These are phyloP conservation scores for Penicillium nordicum DNA, from an alignment of 2,329 filamentous ascomycete species.

Conservation along the genomic window DNA sequence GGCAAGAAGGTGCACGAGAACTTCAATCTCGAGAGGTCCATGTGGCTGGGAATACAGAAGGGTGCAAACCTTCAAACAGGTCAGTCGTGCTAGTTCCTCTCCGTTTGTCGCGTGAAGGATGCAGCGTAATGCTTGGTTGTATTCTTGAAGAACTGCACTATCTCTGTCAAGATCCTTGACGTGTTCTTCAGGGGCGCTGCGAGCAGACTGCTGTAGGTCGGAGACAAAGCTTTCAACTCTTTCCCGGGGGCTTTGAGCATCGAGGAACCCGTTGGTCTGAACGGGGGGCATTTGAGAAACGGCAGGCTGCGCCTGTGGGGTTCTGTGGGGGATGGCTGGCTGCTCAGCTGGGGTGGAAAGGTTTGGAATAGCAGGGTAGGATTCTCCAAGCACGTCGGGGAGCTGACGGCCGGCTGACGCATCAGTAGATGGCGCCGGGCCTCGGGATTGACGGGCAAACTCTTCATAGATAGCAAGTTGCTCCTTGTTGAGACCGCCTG, in stretches of 20 bases:
- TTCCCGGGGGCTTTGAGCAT: conserved; percentile 52
- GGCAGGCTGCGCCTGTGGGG: conserved; percentile 49
- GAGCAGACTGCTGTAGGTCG: conserved; percentile 55
- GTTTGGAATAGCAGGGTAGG: conserved; percentile 58
- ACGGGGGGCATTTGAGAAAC: conserved; percentile 32
- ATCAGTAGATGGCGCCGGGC: conserved; percentile 54
- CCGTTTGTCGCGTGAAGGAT: conserved; percentile 55
- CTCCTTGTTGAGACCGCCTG: conserved; percentile 79
- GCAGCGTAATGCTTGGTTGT: conserved; percentile 54
- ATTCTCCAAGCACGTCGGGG: conserved; percentile 61
- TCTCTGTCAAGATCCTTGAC: conserved; percentile 56
- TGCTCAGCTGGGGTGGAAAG: conserved; percentile 61
- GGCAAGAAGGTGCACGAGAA: conserved; percentile 59
- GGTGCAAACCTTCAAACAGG: conserved; percentile 56
- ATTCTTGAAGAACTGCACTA: conserved; percentile 55
- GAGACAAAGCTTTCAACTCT: conserved; percentile 53
- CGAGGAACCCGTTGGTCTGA: conserved; percentile 56
- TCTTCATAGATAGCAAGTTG: conserved; percentile 97
- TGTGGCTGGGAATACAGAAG: conserved; percentile 55
- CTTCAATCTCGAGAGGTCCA: conserved; percentile 58
- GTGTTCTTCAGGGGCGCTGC: conserved; percentile 56
- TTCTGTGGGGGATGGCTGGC: conserved; percentile 58
- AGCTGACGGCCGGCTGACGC: conserved; percentile 58
- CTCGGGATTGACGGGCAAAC: conserved; percentile 80
- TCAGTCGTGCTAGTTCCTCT: conserved; percentile 54